phyloP scores from a whole-genome alignment of 2,329 filamentous ascomycete species.

The Onygenales sp. region DNA sequence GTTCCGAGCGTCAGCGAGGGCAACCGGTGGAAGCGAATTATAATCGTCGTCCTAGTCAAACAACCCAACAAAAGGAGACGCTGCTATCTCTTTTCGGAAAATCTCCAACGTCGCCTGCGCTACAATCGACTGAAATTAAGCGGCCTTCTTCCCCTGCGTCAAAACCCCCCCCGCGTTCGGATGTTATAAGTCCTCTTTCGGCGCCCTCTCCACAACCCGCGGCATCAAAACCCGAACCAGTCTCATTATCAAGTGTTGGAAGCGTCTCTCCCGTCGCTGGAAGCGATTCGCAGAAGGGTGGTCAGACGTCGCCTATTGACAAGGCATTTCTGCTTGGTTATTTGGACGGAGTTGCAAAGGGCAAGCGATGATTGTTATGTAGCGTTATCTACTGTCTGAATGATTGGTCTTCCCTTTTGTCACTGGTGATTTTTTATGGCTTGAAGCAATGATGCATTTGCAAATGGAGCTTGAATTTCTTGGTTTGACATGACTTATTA shows the following conservation, averaged over 20 bases:
- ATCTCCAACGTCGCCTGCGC: constrained; percentile 19
- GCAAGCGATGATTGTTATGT: constrained; percentile 21
- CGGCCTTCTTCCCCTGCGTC: constrained; percentile 1
- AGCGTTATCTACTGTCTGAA: neutral
- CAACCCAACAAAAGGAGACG: constrained; percentile 37
- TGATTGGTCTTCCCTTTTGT: neutral
- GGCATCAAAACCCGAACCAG: neutral
- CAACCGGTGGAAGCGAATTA: constrained; percentile 16
- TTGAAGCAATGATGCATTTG: no score
- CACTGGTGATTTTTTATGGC: neutral
- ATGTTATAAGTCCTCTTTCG: constrained; percentile 15
- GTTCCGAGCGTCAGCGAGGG: constrained; percentile 8
- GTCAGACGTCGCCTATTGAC: constrained; percentile 54
- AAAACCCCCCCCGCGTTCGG: constrained; percentile 10
- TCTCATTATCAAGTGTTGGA: constrained; percentile 11
- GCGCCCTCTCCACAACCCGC: constrained; percentile 6
- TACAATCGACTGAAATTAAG: constrained; percentile 10
- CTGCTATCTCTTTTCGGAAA: constrained; percentile 57
- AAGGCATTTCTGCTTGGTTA: constrained; percentile 70
- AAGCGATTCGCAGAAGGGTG: constrained; percentile 13
- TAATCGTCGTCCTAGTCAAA: constrained; percentile 32
- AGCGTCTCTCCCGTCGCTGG: constrained; percentile 13
- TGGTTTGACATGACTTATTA: no score
- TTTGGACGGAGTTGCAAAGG: constrained; percentile 49
- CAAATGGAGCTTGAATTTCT: neutral